Base-by-base conservation (phyloP, 257 asterid genomes). In the Nicotiana paniculata region DNA sequence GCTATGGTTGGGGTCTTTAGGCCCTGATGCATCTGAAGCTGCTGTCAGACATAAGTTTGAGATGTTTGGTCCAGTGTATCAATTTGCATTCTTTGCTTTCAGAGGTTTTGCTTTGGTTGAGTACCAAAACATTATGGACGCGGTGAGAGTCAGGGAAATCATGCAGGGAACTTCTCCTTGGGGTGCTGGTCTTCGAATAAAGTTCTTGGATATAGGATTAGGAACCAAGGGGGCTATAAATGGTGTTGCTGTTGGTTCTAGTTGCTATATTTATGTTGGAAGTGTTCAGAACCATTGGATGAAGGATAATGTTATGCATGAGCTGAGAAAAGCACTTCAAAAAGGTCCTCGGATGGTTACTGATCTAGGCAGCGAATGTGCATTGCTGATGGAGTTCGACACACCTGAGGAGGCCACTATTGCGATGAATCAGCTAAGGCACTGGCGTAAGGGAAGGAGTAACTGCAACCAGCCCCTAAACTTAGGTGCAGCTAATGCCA, bases 361-460 rank as follows among this genome's bases (percentile, higher is more conserved):
- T 88, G 96, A 95, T 89, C 94, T 93, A 77, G 87, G 89, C 86
- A 85, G 87, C 11, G 97, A 95, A 86, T 91, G 93, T 68, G 98
- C 97, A 46, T 85, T 95, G 81, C 69, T 95, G 77, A 75, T 95
- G 88, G 97, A 95, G 86, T 89, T 93, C 54, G 96, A 93, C 89
- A 85, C 97, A 61, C 97, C 97, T 58, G 97, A 95, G 89, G 98
- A 95, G 87, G 97, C 97, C 87, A 85, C 91, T 53, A 81, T 88
- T 79, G 88, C 86, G 5, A 92, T 93, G 82, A 90, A 88, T 86
- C 97, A 90, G 87, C 84, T 95, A 65, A 88, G 97, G 78, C 89
- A 90, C 89, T 88, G 88, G 80, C 97, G 98, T 54, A 92, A 86
- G 87, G 93, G 87, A 84, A 87, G 81, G 80, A 83, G 87, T 86